Conservation (phyloP, 108 stramenopile species). For the Pelagomonas calceolata region DNA sequence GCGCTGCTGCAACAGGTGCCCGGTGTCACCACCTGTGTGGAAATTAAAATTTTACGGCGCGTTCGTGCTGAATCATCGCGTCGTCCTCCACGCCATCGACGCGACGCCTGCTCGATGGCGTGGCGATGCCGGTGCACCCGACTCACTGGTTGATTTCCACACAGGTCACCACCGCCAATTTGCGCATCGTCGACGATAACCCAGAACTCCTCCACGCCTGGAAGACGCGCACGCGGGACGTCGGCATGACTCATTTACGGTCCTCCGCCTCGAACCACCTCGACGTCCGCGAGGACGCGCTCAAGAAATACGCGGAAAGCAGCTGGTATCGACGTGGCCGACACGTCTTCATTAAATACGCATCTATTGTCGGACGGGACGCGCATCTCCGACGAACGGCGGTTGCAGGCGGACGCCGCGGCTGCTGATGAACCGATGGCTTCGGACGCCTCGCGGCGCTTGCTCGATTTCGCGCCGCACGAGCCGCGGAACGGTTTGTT, state of each 20-base stretch:
- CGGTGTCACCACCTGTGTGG: too few relatives aligned
- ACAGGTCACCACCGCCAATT: neutral
- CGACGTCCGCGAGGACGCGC: constrained; percentile 3
- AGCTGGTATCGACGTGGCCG: too few relatives aligned
- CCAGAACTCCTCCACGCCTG: constrained; percentile 8
- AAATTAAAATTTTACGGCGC: too few relatives aligned
- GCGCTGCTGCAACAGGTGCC: too few relatives aligned
- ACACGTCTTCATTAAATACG: too few relatives aligned
- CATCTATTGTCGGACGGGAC: neutral
- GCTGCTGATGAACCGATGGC: neutral
- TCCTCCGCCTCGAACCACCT: constrained; percentile 17
- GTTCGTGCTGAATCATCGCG: too few relatives aligned
- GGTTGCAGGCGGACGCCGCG: neutral
- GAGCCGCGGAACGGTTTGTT: neutral
- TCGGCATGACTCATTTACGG: constrained; percentile 18
- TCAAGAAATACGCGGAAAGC: neutral
- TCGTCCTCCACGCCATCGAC: too few relatives aligned
- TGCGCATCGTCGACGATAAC: constrained; percentile 16
- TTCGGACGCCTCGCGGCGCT: neutral
- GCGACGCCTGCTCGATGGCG: too few relatives aligned
- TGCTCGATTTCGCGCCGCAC: neutral
- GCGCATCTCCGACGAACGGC: neutral
- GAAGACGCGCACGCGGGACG: constrained; percentile 15
- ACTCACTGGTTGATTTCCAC: too few relatives aligned
- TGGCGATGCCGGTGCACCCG: too few relatives aligned